Evolutionary conservation across 352 stramenopile genomes (phyloP), one percentile per base, ranked within the genome.

Genomic region (Phytophthora tentaculata): DNA sequence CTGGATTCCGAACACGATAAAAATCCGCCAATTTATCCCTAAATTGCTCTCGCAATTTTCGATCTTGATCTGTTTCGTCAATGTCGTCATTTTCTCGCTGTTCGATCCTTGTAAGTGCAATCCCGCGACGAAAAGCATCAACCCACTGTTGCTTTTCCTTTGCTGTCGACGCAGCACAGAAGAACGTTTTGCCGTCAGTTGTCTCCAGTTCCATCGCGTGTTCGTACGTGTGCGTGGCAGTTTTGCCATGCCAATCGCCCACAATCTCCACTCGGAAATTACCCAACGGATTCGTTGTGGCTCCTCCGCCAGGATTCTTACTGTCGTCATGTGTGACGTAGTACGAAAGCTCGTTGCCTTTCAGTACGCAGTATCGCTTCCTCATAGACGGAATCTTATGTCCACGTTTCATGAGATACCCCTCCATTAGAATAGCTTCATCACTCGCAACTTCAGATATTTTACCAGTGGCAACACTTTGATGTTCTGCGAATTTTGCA

Each of bases 281-380:
- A 8, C 68, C 68, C 5, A 76, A 53, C 7, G 56, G 63, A 57
- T 44, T 49, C n/a, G 68, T 71, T 16, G 53, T 75, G 19, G 67
- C 67, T 6, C 67, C 67, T 47, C 71, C 61, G 10, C 64, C 67
- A 53, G 67, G 52, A 39, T 84, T 81, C 16, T 82, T 72, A 28
- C 78, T 90, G 61, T 95, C 86, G 13, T 92, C 81, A 45, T 91
- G 74, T 2, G 86, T 93, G 5, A 86, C 73, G 53, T 79, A 94
- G 61, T 92, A 91, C 29, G 67, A 76, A 17, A 94, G 61, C 5
- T 78, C 69, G 14, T 85, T 79, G 32, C 79, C 71, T 6, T 80
- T 35, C 0, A 94, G 67, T 17, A 93, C 79, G 20, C 81, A 92
- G 65, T 92, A 94, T 49, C 81, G 77, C 53, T 92, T 92, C 14